Evolutionary conservation across 768 basidiomycete genomes (phyloP), one percentile per base, ranked within the genome.

Genomic region (Pulveroboletus sp.): DNA sequence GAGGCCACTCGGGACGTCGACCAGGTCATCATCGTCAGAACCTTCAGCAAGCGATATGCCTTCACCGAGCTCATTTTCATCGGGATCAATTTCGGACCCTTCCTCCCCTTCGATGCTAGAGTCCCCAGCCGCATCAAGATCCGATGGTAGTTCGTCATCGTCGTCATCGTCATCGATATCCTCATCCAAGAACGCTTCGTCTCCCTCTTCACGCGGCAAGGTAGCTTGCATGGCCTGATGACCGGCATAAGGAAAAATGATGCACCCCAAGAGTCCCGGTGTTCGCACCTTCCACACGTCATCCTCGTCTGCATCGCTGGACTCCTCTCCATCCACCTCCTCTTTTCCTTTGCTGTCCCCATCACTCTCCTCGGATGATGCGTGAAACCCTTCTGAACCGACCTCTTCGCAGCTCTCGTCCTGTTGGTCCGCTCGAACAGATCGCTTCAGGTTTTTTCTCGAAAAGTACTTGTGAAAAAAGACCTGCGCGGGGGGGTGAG

Each of bases 381-480:
- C 67, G 23, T 56, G 64, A 1, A 61, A 71, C 31, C 59, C 51
- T 27, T 60, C 40, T 9, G 50, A 54, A 19, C 52, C 51, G 5
- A 35, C 55, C 8, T 44, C 55, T n/a, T 69, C 34, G 8, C 12
- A 62, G 5, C 63, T 59, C 14, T 68, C 71, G 5, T 65, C 63
- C 40, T 60, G 60, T 45, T 67, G 69, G 6, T 12, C 12, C 27
- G 73, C 68, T 42, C 72, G 81, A 22, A 72, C 71, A 60, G 73
- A 74, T 46, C 77, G 77, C 57, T 69, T 75, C 58, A 78, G 77
- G 27, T 79, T 72, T 68, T 90, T 93, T 58, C 75, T 76, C 10
- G 81, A 76, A 65, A 96, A 97, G 72, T 82, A 97, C 58, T 83
- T 83, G 67, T 97, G 85, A 73, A 93, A 96, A 76, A 97, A 97